phyloP scores from a whole-genome alignment of 1,284 basidiomycete genomes.

The Inonotus obliquus region DNA sequence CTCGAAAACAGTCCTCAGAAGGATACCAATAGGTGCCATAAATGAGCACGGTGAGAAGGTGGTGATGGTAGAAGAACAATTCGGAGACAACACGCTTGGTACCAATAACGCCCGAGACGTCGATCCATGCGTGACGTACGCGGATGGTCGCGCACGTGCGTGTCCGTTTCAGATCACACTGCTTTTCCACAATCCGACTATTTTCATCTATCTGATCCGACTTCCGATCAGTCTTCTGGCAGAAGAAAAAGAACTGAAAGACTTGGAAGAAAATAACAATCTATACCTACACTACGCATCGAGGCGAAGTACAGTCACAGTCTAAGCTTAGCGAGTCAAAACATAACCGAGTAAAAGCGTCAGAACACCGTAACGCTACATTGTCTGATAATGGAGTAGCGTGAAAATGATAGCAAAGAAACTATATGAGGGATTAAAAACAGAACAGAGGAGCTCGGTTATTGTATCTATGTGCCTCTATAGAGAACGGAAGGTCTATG shows the following conservation, averaged over 20 bases:
- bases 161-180: background rate
- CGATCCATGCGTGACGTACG: background rate
- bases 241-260: background rate
- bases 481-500: background rate
- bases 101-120: too few species aligned
- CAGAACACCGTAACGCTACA: background rate
- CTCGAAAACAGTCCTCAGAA: slow-evolving; percentile 50
- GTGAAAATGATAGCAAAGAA: background rate
- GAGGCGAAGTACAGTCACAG: background rate
- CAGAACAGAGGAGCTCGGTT: background rate
- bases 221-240: background rate
- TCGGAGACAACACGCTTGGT: too few species aligned
- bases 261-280: background rate
- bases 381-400: background rate
- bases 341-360: background rate
- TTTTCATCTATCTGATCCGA: background rate
- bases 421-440: background rate
- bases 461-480: background rate
- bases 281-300: background rate
- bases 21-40: slow-evolving; percentile 20
- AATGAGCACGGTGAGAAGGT: background rate
- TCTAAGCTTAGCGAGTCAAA: background rate
- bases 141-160: background rate
- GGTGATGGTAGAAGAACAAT: too few species aligned
- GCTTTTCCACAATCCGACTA: background rate